These are phyloP conservation scores for Malus hybrid DNA, from an alignment of 331 rosid genomes.

Conservation along the genomic window DNA sequence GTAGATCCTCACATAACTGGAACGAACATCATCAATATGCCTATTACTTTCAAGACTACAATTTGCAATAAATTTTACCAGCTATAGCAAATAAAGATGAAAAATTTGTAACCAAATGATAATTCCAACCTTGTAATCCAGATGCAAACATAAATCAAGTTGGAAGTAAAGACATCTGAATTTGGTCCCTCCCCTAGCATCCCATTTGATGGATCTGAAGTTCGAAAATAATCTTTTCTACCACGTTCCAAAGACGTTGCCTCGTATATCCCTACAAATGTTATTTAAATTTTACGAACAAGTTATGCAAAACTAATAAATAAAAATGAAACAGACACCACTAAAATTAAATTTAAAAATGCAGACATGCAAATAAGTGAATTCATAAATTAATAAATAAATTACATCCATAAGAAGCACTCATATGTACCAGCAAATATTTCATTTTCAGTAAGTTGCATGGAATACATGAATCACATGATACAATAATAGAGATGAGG, in stretches of 20 bases:
- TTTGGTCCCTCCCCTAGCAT: slow-evolving; percentile 45
- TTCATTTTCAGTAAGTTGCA: slow-evolving; percentile 3
- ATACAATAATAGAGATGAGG: not conserved
- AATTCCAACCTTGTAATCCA: slow-evolving; percentile 1
- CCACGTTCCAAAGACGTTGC: slow-evolving; percentile 88
- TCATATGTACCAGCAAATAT: slow-evolving; percentile 4
- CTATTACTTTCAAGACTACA: not conserved
- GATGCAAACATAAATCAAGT: slow-evolving; percentile 59
- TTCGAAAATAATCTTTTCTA: slow-evolving; percentile 56
- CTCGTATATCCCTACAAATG: slow-evolving; percentile 71
- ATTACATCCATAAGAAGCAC: not conserved
- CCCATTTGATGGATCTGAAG: slow-evolving; percentile 43
- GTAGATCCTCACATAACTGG: not conserved
- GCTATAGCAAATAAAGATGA: not conserved
- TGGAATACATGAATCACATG: not conserved
- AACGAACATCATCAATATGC: not conserved
- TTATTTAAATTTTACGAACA: slow-evolving; percentile 1
- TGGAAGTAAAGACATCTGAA: slow-evolving; percentile 78
- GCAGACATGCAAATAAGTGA: not conserved
- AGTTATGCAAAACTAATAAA: not conserved
- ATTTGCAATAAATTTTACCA: not conserved
- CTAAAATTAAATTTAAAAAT: not conserved
- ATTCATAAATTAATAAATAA: not conserved
- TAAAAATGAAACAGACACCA: not conserved
- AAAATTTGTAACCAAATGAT: not conserved